Evolutionary conservation across 257 asterid genomes (phyloP), one percentile per base, ranked within the genome.

Genomic region (Solanum chiquidenum): DNA sequence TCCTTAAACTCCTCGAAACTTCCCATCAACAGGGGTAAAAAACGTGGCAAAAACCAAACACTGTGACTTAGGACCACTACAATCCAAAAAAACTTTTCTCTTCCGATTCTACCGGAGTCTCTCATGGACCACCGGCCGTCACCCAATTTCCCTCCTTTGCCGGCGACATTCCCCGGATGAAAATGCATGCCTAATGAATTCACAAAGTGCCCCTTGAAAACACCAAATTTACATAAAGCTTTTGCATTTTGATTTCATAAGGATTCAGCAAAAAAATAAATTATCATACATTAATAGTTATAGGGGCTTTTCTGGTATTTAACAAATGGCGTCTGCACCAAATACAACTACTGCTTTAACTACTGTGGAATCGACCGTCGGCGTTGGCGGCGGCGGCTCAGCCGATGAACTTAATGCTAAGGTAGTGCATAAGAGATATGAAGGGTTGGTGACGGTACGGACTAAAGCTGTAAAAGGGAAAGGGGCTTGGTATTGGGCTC

Each of bases 401-500:
- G 90, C 94, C 14, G 98, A 94, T 72, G 98, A 94, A 88, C 86
- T 89, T 23, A 92, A 97, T 4, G 98, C 98, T 74, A 96, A 97
- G 93, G 95, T 95, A 58, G 93, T 93, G n/a, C 95, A 94, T 75
- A 97, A 96, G 94, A 89, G 99, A 85, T 97, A 92, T 86, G 99
- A 96, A 23, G 98, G 99, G 16, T 89, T 97, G 84, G 92, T 95
- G 74, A 92, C 86, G 93, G 99, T 95, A 72, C 94, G 98, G 94
- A 94, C 93, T 6, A 97, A 96, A 92, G 99, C 99, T 23, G 90
- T 95, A 29, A 96, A 94, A 88, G 99, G 99, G 1, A 97, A 97
- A 89, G 99, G 99, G 79, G 99, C 99, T 13, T 97, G 99, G 99
- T 97, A 97, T 88, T 97, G 99, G 99, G 94, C 95, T 25, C 98